phyloP scores from a whole-genome alignment of 2,329 filamentous ascomycete genomes.

The Aphanoascus verrucosus region DNA sequence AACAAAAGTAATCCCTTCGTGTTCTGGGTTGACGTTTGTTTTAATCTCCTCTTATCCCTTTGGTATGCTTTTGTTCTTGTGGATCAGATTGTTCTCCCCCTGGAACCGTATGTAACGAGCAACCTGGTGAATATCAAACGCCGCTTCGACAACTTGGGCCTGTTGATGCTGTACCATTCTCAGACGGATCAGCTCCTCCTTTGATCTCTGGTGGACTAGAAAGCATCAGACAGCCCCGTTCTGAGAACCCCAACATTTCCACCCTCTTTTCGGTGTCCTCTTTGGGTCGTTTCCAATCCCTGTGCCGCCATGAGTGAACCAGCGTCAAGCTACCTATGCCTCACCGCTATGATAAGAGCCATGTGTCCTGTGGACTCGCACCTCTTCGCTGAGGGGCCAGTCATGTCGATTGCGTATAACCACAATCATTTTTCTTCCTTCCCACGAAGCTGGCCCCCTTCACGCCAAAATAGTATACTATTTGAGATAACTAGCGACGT shows the following conservation, averaged over 20 bases:
- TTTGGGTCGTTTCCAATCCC: not conserved
- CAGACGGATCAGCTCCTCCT: too few relatives aligned
- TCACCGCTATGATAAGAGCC: constrained; percentile 2
- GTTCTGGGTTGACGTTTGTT: too few relatives aligned
- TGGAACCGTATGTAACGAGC: too few relatives aligned
- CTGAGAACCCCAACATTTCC: not conserved
- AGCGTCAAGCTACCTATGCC: constrained; percentile 2
- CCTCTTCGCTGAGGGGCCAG: not conserved
- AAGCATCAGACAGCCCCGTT: not conserved
- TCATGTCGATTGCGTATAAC: not conserved
- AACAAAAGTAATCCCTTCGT: too few relatives aligned
- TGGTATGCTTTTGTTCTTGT: too few relatives aligned
- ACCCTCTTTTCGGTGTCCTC: not conserved
- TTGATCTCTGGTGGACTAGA: too few relatives aligned
- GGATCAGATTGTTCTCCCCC: too few relatives aligned
- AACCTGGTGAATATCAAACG: too few relatives aligned
- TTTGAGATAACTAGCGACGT: not conserved
- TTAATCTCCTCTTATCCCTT: too few relatives aligned
- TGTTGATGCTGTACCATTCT: too few relatives aligned
- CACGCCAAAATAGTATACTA: not conserved
- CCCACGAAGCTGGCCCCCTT: not conserved
- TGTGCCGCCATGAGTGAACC: constrained; percentile 1
- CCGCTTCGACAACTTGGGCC: too few relatives aligned
- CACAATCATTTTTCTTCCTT: not conserved
- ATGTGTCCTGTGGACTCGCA: not conserved